phyloP scores from a whole-genome alignment of 2,329 filamentous ascomycete species.

The Metarhizium brunneum region DNA sequence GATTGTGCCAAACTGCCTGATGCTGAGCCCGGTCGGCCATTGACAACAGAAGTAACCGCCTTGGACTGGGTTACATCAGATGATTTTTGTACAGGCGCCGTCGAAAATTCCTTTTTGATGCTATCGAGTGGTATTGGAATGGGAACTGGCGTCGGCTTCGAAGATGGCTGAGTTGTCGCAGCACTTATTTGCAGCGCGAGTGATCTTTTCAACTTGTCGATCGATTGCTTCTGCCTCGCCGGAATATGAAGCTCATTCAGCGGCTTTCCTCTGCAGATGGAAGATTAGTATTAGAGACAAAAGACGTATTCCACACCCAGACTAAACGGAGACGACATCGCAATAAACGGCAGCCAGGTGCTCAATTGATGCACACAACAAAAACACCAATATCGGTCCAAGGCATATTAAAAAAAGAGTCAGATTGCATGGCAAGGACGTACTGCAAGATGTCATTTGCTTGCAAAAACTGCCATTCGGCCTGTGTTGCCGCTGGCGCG shows the following conservation, averaged over 20 bases:
- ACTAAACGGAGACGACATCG: not conserved
- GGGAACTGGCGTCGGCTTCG: constrained; percentile 2
- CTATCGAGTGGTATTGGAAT: not conserved
- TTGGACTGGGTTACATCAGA: constrained; percentile 6
- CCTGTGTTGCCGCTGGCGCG: constrained; percentile 41
- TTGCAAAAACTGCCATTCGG: constrained; percentile 47
- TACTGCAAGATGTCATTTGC: constrained; percentile 52
- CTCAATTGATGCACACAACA: constrained; percentile 2
- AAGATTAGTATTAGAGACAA: not conserved
- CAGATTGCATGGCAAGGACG: constrained; percentile 20
- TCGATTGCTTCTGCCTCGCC: constrained; percentile 33
- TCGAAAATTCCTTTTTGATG: constrained; percentile 5
- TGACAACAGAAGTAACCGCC: constrained; percentile 8
- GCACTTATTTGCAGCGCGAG: constrained; percentile 20
- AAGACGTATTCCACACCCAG: not conserved
- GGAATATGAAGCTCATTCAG: constrained; percentile 47
- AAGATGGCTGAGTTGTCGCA: constrained; percentile 8
- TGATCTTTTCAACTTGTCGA: constrained; percentile 32
- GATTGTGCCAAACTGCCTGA: constrained; percentile 5
- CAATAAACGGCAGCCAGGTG: not conserved
- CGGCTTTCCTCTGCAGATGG: constrained; percentile 24
- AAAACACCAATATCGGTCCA: not conserved
- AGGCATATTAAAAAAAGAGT: constrained; percentile 8
- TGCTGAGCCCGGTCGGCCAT: constrained; percentile 7
- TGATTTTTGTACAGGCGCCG: constrained; percentile 8